These are phyloP conservation scores for Termitomyces sp. DNA, from an alignment of 768 basidiomycete genomes.

Conservation along the genomic window DNA sequence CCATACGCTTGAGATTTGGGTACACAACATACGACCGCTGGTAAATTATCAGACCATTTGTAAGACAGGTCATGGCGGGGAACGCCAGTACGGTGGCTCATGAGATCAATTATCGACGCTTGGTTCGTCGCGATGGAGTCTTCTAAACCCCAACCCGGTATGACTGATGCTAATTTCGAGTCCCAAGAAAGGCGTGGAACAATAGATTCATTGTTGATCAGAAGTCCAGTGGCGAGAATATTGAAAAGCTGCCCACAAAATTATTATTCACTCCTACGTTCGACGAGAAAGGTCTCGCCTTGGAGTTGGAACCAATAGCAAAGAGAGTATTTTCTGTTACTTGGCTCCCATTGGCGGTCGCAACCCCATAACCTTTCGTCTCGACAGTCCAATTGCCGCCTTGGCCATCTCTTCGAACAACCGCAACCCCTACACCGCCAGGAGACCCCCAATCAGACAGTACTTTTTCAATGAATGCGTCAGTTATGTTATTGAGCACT, in stretches of 20 bases:
- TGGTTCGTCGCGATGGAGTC: constrained; percentile 22
- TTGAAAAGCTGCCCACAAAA: constrained; percentile 19
- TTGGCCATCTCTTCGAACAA: constrained; percentile 19
- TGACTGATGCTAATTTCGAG: constrained; percentile 20
- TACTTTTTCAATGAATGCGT: constrained; percentile 19
- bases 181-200: constrained; percentile 24
- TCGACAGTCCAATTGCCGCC: constrained; percentile 26
- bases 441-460: constrained; percentile 23
- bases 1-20: neutral
- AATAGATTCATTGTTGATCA: constrained; percentile 24
- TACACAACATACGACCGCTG: constrained; percentile 8
- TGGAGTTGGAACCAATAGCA: constrained; percentile 28
- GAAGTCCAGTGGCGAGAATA: constrained; percentile 21
- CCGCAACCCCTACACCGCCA: constrained; percentile 25
- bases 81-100: constrained; percentile 18
- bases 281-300: constrained; percentile 11
- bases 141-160: constrained; percentile 22
- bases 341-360: constrained; percentile 19
- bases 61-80: constrained; percentile 17
- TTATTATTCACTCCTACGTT: neutral
- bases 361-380: constrained; percentile 27
- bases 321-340: constrained; percentile 25
- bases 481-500: constrained; percentile 16
- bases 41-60: constrained; percentile 9
- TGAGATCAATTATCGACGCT: constrained; percentile 18